Evolutionary conservation across 495 filamentous ascomycete species (phyloP).

Genomic region (Tetracladium setigerum): DNA sequence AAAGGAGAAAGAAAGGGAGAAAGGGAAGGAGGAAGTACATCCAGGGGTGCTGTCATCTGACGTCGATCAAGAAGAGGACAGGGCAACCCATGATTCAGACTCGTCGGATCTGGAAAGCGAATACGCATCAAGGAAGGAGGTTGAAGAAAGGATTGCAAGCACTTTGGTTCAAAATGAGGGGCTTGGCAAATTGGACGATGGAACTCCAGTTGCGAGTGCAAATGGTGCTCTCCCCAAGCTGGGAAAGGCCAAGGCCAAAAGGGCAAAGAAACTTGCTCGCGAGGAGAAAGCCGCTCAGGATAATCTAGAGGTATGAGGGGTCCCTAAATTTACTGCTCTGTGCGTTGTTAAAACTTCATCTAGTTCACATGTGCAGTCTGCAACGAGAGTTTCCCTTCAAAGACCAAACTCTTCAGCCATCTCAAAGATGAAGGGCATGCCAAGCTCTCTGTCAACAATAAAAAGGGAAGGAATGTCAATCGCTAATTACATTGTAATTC

Average conservation of each 20-base stretch:
- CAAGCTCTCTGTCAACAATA: slow-evolving; percentile 31
- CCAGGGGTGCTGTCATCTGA: no score
- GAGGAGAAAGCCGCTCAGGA: slow-evolving; percentile 35
- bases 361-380: slow-evolving; percentile 55
- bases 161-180: slow-evolving; percentile 7
- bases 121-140: slow-evolving; percentile 38
- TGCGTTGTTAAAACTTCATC: neutral
- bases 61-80: no score
- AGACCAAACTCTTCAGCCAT: slow-evolving; percentile 66
- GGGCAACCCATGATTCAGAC: slow-evolving; percentile 1
- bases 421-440: slow-evolving; percentile 58
- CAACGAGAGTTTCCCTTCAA: slow-evolving; percentile 53
- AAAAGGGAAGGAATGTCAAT: slow-evolving; percentile 30
- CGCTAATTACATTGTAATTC: slow-evolving; percentile 8
- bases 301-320: slow-evolving; percentile 16
- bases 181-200: slow-evolving; percentile 17
- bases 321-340: neutral
- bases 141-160: slow-evolving; percentile 27
- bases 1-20: no score
- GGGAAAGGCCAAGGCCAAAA: slow-evolving; percentile 84
- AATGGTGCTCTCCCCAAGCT: slow-evolving; percentile 24
- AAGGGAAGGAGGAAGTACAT: no score
- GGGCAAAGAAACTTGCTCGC: slow-evolving; percentile 71
- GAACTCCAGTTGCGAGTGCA: slow-evolving; percentile 6
- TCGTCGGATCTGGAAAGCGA: slow-evolving; percentile 30